Evolutionary conservation across 306 rosid genomes (phyloP), one percentile per base, ranked within the genome.

Genomic region (Crataegus laevigata): DNA sequence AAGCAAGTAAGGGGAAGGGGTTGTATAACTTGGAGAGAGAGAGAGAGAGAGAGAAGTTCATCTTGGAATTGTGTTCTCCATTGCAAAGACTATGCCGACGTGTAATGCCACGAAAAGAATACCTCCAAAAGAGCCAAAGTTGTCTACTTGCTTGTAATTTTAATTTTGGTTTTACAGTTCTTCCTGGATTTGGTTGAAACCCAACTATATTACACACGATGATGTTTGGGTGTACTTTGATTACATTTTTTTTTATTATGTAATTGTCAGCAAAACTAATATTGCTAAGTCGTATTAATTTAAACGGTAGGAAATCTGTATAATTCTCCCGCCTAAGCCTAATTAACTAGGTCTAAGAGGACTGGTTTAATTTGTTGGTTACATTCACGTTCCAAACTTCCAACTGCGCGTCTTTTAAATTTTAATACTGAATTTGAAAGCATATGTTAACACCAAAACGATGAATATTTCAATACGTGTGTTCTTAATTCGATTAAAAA

Each of bases 1-100:
- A 18, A 7, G 18, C 6, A 18, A 25, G 11, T 5, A 17, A 45
- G 2, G 8, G 58, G 24, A 21, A 19, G 24, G 24, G n/a, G 19
- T 15, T 47, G n/a, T n/a, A 52, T 24, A 52, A 47, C 7, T 47
- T 47, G 52, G 58, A 52, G 58, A 19, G 57, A 19, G 17, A 2
- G 13, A 25, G 3, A 13, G 8, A 24, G 40, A 21, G 34, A 28
- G 8, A 66, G 7, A 17, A 42, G 67, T 7, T 81, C 85, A 81
- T 81, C 61, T 81, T 78, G 45, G 85, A 84, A 75, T 84, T 81
- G 77, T 65, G 52, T 67, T 80, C 65, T 25, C 19, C 32, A 12
- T 30, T 9, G 19, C 74, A 50, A 55, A 17, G 75, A 72, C 75
- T 32, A 25, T n/a, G 69, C 79, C 79, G 79, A 83, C 84, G 43